A percentile compares a stretch with the other conserved stretches of the same genome.
Evolutionary conservation across 768 basidiomycete genomes (phyloP).

Genomic region (Boletales sp.): DNA sequence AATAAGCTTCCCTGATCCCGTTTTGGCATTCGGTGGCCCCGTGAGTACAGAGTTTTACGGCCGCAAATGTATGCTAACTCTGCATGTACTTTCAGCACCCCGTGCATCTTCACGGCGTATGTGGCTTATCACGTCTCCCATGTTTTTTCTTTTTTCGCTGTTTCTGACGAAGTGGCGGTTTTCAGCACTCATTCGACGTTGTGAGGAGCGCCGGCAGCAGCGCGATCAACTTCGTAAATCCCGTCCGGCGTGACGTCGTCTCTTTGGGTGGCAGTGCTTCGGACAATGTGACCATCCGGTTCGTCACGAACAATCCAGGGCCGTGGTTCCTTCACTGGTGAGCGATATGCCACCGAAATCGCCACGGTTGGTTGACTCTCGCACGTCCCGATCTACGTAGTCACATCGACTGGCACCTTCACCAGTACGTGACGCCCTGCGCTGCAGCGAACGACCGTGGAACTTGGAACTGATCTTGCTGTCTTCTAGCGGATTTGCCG

Average conservation of each 20-base stretch:
- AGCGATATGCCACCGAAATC: background rate
- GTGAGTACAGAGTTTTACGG: constrained; percentile 11
- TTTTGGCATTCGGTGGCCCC: constrained; percentile 20
- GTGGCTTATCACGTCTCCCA: constrained; percentile 1
- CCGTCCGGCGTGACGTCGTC: constrained; percentile 29
- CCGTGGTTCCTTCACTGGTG: constrained; percentile 47
- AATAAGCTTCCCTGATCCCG: constrained; percentile 37
- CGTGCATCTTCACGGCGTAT: constrained; percentile 35
- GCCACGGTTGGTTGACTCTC: no score
- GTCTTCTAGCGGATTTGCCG: constrained; percentile 14
- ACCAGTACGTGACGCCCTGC: constrained; percentile 7
- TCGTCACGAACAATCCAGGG: constrained; percentile 60
- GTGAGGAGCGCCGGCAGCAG: constrained; percentile 26
- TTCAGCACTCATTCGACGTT: constrained; percentile 32
- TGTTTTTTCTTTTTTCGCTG: background rate
- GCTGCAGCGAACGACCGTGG: background rate
- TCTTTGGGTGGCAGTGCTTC: constrained; percentile 19
- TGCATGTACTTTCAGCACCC: constrained; percentile 22
- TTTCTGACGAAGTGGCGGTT: background rate
- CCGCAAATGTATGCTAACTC: background rate
- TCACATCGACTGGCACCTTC: constrained; percentile 18
- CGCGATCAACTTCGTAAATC: constrained; percentile 31
- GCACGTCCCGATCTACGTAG: no score
- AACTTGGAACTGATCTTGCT: background rate
- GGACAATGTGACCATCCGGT: constrained; percentile 51